Percentiles rank a stretch among this genome's conserved stretches.
These are phyloP conservation scores for Hydnomerulius pinastri DNA, from an alignment of 768 basidiomycete genomes.

Conservation along the genomic window DNA sequence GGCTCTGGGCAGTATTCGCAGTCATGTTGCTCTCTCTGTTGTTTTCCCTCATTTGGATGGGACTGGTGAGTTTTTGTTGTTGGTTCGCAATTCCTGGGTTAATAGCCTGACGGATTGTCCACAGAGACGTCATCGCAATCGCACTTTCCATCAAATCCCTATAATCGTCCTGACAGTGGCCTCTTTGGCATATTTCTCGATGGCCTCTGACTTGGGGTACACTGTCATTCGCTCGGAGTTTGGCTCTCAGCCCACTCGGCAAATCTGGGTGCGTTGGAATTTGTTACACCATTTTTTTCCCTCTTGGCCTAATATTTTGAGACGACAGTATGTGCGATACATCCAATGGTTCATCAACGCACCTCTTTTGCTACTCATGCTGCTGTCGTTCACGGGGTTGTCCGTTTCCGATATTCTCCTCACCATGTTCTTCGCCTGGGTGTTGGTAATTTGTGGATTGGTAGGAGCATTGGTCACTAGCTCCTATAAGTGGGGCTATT, in stretches of 20 bases:
- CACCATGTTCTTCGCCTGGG: slow-evolving; percentile 39
- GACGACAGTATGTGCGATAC: slow-evolving; percentile 49
- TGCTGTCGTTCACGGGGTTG: slow-evolving; percentile 49
- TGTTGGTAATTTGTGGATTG: slow-evolving; percentile 47
- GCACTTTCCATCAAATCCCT: slow-evolving; percentile 53
- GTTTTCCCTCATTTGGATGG: slow-evolving; percentile 37
- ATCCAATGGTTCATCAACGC: slow-evolving; percentile 61
- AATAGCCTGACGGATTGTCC: neutral
- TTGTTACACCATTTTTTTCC: fast-evolving
- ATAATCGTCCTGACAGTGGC: slow-evolving; percentile 48
- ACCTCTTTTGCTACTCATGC: slow-evolving; percentile 48
- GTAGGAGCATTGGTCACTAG: slow-evolving; percentile 52
- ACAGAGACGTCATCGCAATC: slow-evolving; percentile 40
- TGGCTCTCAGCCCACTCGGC: slow-evolving; percentile 31
- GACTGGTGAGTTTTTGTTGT: slow-evolving; percentile 26
- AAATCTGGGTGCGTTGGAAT: slow-evolving; percentile 42
- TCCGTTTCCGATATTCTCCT: slow-evolving; percentile 50
- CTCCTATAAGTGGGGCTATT: slow-evolving; percentile 58
- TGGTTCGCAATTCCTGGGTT: neutral
- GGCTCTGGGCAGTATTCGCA: slow-evolving; percentile 57
- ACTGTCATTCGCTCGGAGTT: slow-evolving; percentile 45
- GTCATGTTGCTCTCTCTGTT: slow-evolving; percentile 48
- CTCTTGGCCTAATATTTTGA: neutral
- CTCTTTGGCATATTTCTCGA: slow-evolving; percentile 49
- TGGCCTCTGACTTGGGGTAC: slow-evolving; percentile 57